These are phyloP conservation scores for Colletotrichum sidae DNA, from an alignment of 2,329 filamentous ascomycete genomes.

Conservation along the genomic window DNA sequence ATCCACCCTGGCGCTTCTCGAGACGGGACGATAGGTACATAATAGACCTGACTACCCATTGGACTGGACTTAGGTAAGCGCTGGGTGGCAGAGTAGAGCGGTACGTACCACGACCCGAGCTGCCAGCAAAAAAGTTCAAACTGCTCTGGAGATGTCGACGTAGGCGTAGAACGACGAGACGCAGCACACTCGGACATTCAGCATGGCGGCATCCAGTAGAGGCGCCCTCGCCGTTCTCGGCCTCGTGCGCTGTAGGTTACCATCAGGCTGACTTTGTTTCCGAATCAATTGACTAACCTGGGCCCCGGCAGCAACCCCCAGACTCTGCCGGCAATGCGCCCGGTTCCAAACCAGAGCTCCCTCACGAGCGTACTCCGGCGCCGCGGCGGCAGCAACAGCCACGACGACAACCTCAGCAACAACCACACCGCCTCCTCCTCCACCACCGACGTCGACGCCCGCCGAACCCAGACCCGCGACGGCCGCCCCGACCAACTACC, in stretches of 20 bases:
- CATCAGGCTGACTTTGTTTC: background rate
- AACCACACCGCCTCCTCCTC: slow-evolving; percentile 39
- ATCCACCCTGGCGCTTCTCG: background rate
- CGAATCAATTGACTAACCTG: slow-evolving; percentile 28
- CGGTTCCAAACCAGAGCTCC: slow-evolving; percentile 44
- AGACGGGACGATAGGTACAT: too few species aligned
- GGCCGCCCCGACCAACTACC: slow-evolving; percentile 49
- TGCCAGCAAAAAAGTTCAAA: slow-evolving; percentile 45
- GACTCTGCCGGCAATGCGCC: slow-evolving; percentile 53
- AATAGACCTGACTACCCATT: too few species aligned
- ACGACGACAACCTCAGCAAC: slow-evolving; percentile 34
- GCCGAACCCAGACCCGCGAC: slow-evolving; percentile 40
- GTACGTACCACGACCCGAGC: slow-evolving; percentile 39
- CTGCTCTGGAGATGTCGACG: slow-evolving; percentile 32
- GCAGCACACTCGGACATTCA: slow-evolving; percentile 39
- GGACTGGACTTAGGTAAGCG: slow-evolving; percentile 33
- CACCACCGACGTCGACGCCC: slow-evolving; percentile 42
- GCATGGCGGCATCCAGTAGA: slow-evolving; percentile 69
- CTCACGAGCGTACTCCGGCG: slow-evolving; percentile 49
- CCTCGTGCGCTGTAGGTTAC: slow-evolving; percentile 61
- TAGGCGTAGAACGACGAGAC: slow-evolving; percentile 28
- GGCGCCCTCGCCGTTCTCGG: slow-evolving; percentile 62
- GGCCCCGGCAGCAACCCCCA: slow-evolving; percentile 43
- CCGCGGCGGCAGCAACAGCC: slow-evolving; percentile 40
- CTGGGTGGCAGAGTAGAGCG: slow-evolving; percentile 41